phyloP scores from a whole-genome alignment of 495 filamentous ascomycete species.

The Talaromyces trachyspermus region DNA sequence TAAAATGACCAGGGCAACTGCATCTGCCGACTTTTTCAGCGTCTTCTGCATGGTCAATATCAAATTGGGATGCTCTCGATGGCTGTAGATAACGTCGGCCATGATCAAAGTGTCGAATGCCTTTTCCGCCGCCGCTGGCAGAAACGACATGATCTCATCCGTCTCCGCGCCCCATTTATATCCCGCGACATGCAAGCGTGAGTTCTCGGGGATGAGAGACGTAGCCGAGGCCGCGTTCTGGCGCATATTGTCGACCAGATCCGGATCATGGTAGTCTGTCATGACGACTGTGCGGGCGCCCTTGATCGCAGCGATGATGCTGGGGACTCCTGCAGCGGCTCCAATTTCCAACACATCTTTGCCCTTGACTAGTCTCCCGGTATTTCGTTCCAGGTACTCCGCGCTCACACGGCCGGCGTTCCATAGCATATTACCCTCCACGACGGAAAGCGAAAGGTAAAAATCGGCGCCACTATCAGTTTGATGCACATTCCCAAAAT shows the following conservation, averaged over 20 bases:
- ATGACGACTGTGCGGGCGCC: conserved; percentile 67
- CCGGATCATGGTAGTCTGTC: conserved; percentile 82
- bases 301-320: conserved; percentile 63
- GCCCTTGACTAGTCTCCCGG: conserved; percentile 42
- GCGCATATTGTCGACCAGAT: conserved; percentile 67
- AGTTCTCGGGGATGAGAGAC: conserved; percentile 23
- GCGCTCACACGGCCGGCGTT: conserved; percentile 72
- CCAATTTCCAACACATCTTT: conserved; percentile 81
- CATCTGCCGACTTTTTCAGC: conserved; percentile 43
- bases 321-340: conserved; percentile 79
- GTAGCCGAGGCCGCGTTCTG: conserved; percentile 55
- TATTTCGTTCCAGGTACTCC: conserved; percentile 63
- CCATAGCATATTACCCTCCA: conserved; percentile 81
- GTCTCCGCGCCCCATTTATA: conserved; percentile 72
- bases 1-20: conserved; percentile 84
- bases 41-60: conserved; percentile 59
- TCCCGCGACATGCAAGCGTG: conserved; percentile 49
- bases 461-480: conserved; percentile 2
- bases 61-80: conserved; percentile 73
- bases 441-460: no score
- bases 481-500: conserved; percentile 1
- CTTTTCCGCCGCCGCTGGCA: conserved; percentile 21
- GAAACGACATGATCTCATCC: conserved; percentile 41
- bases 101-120: conserved; percentile 77
- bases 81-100: conserved; percentile 83